Percentiles rank a stretch among this genome's conserved stretches.
Evolutionary conservation across 225 moss, liverwort and hornwort species (phyloP).

Genomic region (Takakia lepidozioides): DNA sequence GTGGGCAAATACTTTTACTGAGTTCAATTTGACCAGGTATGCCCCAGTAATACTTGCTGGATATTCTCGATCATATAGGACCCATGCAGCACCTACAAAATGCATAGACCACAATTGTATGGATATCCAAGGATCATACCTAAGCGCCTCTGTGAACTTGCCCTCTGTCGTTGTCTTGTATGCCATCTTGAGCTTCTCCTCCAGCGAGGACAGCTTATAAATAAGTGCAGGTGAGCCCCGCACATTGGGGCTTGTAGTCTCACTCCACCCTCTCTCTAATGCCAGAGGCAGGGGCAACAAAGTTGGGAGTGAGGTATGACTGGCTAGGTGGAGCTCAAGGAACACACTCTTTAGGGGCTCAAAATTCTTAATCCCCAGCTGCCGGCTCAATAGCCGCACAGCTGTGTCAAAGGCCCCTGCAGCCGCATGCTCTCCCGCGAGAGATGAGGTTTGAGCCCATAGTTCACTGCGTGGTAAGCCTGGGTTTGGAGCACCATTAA

Average conservation of each 20-base stretch:
- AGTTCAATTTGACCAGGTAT: no score
- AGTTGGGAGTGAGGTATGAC: conserved; percentile 70
- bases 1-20: no score
- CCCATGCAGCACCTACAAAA: no score
- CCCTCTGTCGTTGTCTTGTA: conserved; percentile 76
- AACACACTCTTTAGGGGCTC: conserved; percentile 54
- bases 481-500: conserved; percentile 60
- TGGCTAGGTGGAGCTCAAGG: conserved; percentile 68
- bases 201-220: conserved; percentile 66
- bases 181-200: conserved; percentile 72
- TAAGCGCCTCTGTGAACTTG: conserved; percentile 70
- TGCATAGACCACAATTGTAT: no score
- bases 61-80: no score
- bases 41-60: no score
- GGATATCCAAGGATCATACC: conserved; percentile 16
- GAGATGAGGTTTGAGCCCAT: conserved; percentile 85
- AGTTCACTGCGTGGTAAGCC: conserved; percentile 73
- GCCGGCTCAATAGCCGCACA: conserved; percentile 71
- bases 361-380: conserved; percentile 79
- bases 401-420: conserved; percentile 91
- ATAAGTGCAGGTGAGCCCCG: conserved; percentile 72
- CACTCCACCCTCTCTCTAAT: conserved; percentile 84
- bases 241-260: conserved; percentile 53
- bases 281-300: conserved; percentile 57
- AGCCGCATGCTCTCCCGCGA: conserved; percentile 89